phyloP scores from a whole-genome alignment of 805 yeast species.

The Barnettozyma salicaria region DNA sequence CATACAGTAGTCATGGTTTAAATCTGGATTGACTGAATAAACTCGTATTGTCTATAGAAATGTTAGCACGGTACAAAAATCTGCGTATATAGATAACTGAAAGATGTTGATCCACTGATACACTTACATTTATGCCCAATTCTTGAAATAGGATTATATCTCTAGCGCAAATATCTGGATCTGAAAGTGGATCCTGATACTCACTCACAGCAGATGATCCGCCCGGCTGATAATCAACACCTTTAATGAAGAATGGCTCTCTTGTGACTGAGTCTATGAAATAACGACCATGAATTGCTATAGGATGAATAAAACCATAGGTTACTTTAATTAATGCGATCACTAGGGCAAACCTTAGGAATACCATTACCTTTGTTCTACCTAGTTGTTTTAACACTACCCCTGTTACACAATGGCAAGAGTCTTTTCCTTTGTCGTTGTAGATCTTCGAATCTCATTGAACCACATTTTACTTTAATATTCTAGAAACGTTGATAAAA shows the following conservation, averaged over 20 bases:
- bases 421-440: conserved; percentile 57
- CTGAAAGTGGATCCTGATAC: conserved; percentile 67
- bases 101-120: not conserved
- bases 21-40: conserved; percentile 76
- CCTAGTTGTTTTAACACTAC: too few relatives aligned
- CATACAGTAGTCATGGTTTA: conserved; percentile 89
- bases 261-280: conserved; percentile 71
- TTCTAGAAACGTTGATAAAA: not conserved
- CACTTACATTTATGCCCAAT: conserved; percentile 58
- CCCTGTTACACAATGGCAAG: too few relatives aligned
- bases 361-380: too few relatives aligned
- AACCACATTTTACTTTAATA: conserved; percentile 15
- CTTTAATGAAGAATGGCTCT: conserved; percentile 74
- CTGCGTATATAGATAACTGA: conserved; percentile 39
- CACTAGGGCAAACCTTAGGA: not conserved
- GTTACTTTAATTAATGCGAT: conserved; percentile 1
- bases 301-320: conserved; percentile 49
- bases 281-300: conserved; percentile 59
- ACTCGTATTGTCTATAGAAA: conserved; percentile 57
- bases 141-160: conserved; percentile 78
- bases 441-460: conserved; percentile 86
- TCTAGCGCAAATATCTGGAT: conserved; percentile 66
- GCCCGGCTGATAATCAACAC: conserved; percentile 95
- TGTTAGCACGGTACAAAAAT: conserved; percentile 41
- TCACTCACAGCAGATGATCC: conserved; percentile 74